These are phyloP conservation scores for Aspergillus pseudoviridinutans DNA, from an alignment of 2,329 filamentous ascomycete species.

Conservation along the genomic window DNA sequence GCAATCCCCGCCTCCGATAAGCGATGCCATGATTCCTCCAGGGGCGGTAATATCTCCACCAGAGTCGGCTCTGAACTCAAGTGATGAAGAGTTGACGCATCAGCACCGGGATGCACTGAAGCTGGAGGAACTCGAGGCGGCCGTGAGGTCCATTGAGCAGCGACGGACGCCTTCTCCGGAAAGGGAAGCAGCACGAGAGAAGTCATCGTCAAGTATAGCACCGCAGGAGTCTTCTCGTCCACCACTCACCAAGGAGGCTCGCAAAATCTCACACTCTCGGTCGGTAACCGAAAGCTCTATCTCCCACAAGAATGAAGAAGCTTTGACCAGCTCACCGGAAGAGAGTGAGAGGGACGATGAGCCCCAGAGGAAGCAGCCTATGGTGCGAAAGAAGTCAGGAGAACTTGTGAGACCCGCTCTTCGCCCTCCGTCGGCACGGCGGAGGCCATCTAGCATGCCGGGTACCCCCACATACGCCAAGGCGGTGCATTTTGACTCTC, in stretches of 20 bases:
- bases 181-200: conserved; percentile 16
- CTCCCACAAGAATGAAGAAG: conserved; percentile 40
- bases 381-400: conserved; percentile 97
- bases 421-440: conserved; percentile 66
- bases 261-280: conserved; percentile 59
- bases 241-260: conserved; percentile 51
- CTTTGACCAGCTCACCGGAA: conserved; percentile 41
- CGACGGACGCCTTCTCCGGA: conserved; percentile 28
- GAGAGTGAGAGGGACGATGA: conserved; percentile 58
- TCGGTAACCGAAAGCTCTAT: conserved; percentile 57
- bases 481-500: conserved; percentile 96
- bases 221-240: conserved; percentile 24
- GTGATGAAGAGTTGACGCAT: conserved; percentile 64
- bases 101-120: conserved; percentile 44
- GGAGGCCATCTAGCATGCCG: conserved; percentile 92
- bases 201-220: conserved; percentile 28
- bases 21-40: conserved; percentile 70
- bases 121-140: conserved; percentile 69
- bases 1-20: conserved; percentile 79
- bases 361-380: conserved; percentile 70
- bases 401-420: conserved; percentile 92
- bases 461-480: conserved; percentile 95
- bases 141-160: conserved; percentile 71
- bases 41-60: conserved; percentile 88
- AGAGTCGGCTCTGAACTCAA: conserved; percentile 74